A percentile compares a stretch with the other conserved stretches of the same genome.
Conservation (phyloP, 176 grass and related monocot genomes). For the Musa troglodytarum region DNA sequence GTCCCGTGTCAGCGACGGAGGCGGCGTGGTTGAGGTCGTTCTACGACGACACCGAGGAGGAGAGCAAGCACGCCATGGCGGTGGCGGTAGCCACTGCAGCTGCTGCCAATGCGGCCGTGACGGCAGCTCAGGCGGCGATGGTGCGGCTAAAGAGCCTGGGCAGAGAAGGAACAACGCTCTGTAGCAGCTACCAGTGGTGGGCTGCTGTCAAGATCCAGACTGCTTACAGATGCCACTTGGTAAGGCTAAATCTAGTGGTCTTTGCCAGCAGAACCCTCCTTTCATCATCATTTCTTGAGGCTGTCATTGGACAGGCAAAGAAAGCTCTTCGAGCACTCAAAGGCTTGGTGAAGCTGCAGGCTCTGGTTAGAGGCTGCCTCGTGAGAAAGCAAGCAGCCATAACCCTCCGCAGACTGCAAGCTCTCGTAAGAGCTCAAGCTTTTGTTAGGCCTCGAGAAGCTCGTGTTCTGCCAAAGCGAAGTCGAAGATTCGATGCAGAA, state of each 20-base stretch:
- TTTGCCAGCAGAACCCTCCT: not conserved
- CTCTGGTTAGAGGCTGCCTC: conserved; percentile 71
- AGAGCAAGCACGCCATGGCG: conserved; percentile 5
- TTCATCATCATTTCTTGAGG: not conserved
- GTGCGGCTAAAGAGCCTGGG: conserved; percentile 8
- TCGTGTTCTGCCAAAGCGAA: not conserved
- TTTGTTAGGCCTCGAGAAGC: conserved; percentile 8
- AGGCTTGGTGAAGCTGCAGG: conserved; percentile 80
- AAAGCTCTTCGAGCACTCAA: conserved; percentile 80
- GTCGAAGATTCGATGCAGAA: conserved; percentile 12
- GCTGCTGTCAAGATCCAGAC: conserved; percentile 70
- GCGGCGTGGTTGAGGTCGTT: not conserved
- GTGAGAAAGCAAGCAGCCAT: conserved; percentile 71
- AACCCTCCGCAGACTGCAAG: conserved; percentile 59
- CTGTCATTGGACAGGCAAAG: conserved; percentile 38
- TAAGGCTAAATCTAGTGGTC: conserved; percentile 22
- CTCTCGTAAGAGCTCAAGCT: conserved; percentile 58
- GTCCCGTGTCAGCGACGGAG: not conserved
- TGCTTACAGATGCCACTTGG: conserved; percentile 73
- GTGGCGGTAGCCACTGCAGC: conserved; percentile 17
- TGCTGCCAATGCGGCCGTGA: conserved; percentile 1
- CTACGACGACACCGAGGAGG: not conserved
- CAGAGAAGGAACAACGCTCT: not conserved
- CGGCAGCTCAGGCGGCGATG: conserved; percentile 15
- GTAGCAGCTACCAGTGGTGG: conserved; percentile 1